Percentiles rank a stretch among this genome's conserved stretches.
Conservation (phyloP, 257 asterid species). For the Solanum sejunctum region DNA sequence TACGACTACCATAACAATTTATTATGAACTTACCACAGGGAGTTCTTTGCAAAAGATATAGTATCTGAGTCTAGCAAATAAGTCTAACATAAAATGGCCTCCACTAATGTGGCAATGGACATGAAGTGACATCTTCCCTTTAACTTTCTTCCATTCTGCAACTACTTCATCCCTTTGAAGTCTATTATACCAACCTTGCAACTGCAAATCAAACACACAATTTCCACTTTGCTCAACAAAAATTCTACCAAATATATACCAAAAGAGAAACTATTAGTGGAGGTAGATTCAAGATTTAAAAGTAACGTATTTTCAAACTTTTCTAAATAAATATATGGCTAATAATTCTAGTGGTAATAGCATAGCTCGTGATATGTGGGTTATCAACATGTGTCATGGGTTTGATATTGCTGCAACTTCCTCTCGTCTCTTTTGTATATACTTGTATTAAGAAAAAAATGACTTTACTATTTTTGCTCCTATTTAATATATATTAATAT, state of each 20-base stretch:
- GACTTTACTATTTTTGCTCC: too few relatives aligned
- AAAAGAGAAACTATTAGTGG: neutral
- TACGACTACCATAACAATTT: neutral
- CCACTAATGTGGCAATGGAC: conserved; percentile 96
- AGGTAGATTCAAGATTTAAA: neutral
- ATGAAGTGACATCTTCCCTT: conserved; percentile 85
- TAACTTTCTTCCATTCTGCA: conserved; percentile 92
- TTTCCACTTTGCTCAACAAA: neutral
- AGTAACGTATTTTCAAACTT: neutral
- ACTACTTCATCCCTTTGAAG: conserved; percentile 92
- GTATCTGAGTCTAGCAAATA: conserved; percentile 56
- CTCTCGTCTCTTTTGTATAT: too few relatives aligned
- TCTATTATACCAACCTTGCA: conserved; percentile 91
- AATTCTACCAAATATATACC: neutral
- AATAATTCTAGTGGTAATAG: neutral
- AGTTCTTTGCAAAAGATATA: conserved; percentile 88
- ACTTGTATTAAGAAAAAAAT: too few relatives aligned
- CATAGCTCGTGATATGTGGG: neutral
- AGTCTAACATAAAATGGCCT: conserved; percentile 64
- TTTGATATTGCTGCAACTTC: neutral
- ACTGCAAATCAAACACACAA: conserved; percentile 26
- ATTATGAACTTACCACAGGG: conserved; percentile 53
- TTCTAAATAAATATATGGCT: neutral
- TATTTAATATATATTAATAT: too few relatives aligned
- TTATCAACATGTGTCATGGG: neutral